phyloP scores from a whole-genome alignment of 768 basidiomycete species.

The Sarcodon aspratus region DNA sequence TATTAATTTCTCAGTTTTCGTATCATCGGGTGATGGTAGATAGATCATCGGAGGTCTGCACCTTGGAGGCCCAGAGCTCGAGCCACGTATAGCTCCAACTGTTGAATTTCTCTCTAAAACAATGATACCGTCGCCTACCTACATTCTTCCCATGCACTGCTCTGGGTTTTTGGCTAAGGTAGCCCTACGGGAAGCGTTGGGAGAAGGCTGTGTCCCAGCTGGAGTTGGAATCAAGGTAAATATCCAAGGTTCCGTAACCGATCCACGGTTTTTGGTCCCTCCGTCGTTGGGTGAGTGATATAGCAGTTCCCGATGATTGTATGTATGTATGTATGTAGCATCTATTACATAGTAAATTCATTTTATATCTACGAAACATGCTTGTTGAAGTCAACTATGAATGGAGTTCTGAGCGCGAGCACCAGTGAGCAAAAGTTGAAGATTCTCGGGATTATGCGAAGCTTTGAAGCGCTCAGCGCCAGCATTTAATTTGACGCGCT shows the following conservation, averaged over 20 bases:
- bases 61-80: conserved; percentile 61
- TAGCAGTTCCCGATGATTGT: background rate
- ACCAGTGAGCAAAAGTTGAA: too few species aligned
- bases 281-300: conserved; percentile 7
- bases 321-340: too few species aligned
- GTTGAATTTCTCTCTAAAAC: conserved; percentile 56
- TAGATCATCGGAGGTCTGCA: conserved; percentile 78
- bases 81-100: conserved; percentile 53
- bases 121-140: conserved; percentile 52
- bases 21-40: background rate
- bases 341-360: background rate
- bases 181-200: conserved; percentile 56
- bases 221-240: conserved; percentile 63
- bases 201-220: conserved; percentile 67
- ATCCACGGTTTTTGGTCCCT: conserved; percentile 20
- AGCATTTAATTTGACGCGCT: too few species aligned
- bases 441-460: too few species aligned
- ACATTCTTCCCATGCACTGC: conserved; percentile 79
- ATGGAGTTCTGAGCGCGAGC: too few species aligned
- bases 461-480: too few species aligned
- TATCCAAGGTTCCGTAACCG: conserved; percentile 33
- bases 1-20: background rate
- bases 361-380: background rate
- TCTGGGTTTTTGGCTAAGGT: conserved; percentile 71
- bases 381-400: too few species aligned